phyloP scores from a whole-genome alignment of 2,329 filamentous ascomycete species.

The Rhinocladiella mackenziei region DNA sequence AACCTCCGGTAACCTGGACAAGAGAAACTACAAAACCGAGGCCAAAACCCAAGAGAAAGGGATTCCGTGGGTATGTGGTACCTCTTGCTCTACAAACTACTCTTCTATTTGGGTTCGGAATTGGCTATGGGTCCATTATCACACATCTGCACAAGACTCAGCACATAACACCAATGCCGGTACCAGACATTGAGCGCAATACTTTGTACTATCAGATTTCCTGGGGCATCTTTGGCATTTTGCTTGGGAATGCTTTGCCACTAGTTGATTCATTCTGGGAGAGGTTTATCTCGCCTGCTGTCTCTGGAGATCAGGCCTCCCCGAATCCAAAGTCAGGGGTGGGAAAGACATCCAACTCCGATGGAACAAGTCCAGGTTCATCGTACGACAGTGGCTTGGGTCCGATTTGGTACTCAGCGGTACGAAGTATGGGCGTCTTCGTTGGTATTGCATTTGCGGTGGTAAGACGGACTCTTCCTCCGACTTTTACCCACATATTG shows the following conservation, averaged over 20 bases:
- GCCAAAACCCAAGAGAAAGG: constrained; percentile 36
- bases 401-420: constrained; percentile 71
- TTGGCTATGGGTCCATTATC: constrained; percentile 78
- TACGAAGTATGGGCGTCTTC: constrained; percentile 66
- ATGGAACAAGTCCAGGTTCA: constrained; percentile 16
- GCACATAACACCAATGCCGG: constrained; percentile 59
- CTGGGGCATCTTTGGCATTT: constrained; percentile 78
- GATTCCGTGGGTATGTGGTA: constrained; percentile 44
- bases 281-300: constrained; percentile 42
- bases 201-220: constrained; percentile 67
- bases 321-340: constrained; percentile 29
- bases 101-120: constrained; percentile 72
- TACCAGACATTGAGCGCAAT: constrained; percentile 53
- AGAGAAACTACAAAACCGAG: constrained; percentile 10
- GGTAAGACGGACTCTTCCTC: constrained; percentile 50
- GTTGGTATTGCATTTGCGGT: constrained; percentile 75
- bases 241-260: constrained; percentile 73
- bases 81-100: constrained; percentile 56
- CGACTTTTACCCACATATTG: constrained; percentile 17
- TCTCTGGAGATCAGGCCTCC: constrained; percentile 27
- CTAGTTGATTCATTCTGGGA: constrained; percentile 78
- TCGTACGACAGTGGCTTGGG: constrained; percentile 40
- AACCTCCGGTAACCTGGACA: constrained; percentile 18
- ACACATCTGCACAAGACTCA: constrained; percentile 71
- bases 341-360: constrained; percentile 20